Evolutionary conservation across 176 grass and related monocot genomes (phyloP), one percentile per base, ranked within the genome.

Genomic region (Juncus effusus): DNA sequence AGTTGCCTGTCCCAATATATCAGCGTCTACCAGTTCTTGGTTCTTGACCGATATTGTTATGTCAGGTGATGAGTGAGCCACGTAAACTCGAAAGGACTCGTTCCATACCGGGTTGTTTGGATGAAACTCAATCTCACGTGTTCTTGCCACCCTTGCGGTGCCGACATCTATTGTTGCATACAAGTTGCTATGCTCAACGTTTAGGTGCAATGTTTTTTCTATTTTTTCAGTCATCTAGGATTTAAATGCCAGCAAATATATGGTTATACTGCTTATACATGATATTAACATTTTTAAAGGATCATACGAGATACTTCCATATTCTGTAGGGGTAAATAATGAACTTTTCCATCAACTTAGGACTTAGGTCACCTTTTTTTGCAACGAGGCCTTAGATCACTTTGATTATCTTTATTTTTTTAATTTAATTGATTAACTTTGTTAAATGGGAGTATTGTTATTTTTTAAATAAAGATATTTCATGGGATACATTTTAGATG

Each of bases 41-140:
- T 76, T 86, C 58, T 85, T 83, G 50, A 97, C 77, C 9, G 79
- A 88, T 74, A 96, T 65, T 2, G 60, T 77, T 41, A 97, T 13
- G 0, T 72, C 55, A 0, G 71, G 66, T 52, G 82, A 69, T 0
- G 80, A 60, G 58, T 97, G 65, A 10, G 84, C 88, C 80, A 80
- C 90, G 64, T 92, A 90, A 13, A 97, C 63, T 63, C 77, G 81
- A 76, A 97, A 92, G 0, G 88, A 92, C 45, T 97, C 81, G 79
- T 97, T 89, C 93, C 93, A 97, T 2, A 50, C 76, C 4, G 85
- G 88, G 12, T 52, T 72, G 63, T 63, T 72, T 2, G 85, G 60
- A 52, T 83, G 82, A 77, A 72, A 88, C 73, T 89, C 88, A 35
- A 84, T 69, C 79, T 83, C 75, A 19, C 88, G 45, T 42, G 87